Base-by-base conservation (phyloP, 768 basidiomycete species). In the Boletus sp. region DNA sequence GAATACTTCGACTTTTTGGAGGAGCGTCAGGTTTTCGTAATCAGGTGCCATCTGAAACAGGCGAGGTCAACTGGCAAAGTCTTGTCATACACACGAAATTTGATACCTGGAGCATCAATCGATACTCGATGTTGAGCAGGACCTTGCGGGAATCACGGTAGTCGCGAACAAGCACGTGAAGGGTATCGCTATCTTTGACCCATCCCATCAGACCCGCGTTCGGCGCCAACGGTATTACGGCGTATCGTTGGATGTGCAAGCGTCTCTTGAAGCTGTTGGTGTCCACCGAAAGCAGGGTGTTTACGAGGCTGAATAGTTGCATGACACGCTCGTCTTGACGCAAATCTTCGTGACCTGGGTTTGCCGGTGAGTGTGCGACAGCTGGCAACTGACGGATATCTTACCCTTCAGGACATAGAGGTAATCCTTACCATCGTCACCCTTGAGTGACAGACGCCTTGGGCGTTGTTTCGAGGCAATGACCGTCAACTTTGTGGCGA, bases 1-100 rank as follows among this genome's bases (percentile, higher is more conserved):
- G 75, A 99, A 99, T 4, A 99, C 97, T 70, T 99, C 97, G 40
- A 99, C 92, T 77, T 99, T 99, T 71, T 99, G 96, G 49, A 99
- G 81, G 5, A 98, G 78, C 32, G 89, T 93, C 32, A 98, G 77
- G 65, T 88, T 92, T 72, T 98, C 96, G 72, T 98, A 99, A 68
- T 98, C 96, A 10, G 97, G 96, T 9, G 97, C 97, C 96, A 98
- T 98, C 94, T 98, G 62, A 39, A 52, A 35, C 44, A 40, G 41
- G 12, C 39, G 12, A 39, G 20, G 52, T 63, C 20, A 62, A 49
- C 18, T 45, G 35, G 20, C 30, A 37, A 42, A 20, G 11, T 35
- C n/a, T 48, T 45, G 29, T 10, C n/a, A 39, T 32, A 85, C 86
- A 77, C 92, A 90, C 4, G 92, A 82, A 83, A 92, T 92, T 35